These are phyloP conservation scores for Xanthoconium purpureum DNA, from an alignment of 768 basidiomycete species.

Conservation along the genomic window DNA sequence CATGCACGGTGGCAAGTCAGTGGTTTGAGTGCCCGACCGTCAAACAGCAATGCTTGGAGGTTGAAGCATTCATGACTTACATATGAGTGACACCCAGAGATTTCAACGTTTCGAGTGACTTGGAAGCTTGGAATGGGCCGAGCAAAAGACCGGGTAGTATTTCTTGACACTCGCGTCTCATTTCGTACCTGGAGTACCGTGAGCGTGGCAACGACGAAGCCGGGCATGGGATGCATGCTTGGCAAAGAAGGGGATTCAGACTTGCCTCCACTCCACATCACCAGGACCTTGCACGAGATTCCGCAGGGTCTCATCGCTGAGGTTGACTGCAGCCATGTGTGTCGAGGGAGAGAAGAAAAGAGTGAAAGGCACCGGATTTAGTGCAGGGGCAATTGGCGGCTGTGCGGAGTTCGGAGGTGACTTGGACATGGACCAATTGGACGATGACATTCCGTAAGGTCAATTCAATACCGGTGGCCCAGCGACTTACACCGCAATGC, in stretches of 20 bases:
- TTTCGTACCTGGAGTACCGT: conserved; percentile 67
- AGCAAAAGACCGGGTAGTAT: conserved; percentile 80
- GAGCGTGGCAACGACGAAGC: conserved; percentile 8
- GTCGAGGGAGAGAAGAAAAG: background rate
- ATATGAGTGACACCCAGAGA: conserved; percentile 78
- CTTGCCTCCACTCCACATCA: conserved; percentile 82
- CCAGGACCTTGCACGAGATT: conserved; percentile 73
- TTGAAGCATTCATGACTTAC: conserved; percentile 36
- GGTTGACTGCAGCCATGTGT: conserved; percentile 22
- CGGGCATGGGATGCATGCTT: background rate
- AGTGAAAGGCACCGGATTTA: background rate
- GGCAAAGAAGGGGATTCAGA: conserved; percentile 1
- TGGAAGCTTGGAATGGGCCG: conserved; percentile 87
- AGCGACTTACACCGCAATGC: conserved; percentile 7
- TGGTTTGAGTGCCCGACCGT: background rate
- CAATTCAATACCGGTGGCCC: conserved; percentile 5
- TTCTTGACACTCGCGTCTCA: conserved; percentile 93
- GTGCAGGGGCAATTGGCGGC: conserved; percentile 5
- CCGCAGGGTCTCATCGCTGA: conserved; percentile 43
- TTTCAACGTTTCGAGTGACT: conserved; percentile 67
- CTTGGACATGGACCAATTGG: conserved; percentile 40
- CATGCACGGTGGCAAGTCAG: background rate
- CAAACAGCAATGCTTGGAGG: background rate
- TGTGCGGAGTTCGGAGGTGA: conserved; percentile 28
- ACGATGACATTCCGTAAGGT: conserved; percentile 57